Conservation (phyloP, 495 filamentous ascomycete genomes). For the Schizothecium vesticola region DNA sequence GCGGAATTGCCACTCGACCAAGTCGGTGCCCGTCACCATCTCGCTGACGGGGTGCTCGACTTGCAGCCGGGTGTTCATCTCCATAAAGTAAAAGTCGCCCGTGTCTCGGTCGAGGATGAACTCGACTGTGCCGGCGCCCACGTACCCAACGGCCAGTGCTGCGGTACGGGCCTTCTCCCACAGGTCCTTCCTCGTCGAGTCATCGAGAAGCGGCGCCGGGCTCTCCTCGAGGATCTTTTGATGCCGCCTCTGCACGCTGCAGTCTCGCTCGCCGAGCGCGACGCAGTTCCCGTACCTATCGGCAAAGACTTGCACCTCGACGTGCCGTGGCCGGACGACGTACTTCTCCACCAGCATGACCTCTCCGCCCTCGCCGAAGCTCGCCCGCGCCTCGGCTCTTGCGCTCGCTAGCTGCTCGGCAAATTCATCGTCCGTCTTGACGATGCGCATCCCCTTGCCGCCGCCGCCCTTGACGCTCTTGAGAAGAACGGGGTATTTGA, state of each 20-base stretch:
- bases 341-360: slow-evolving; percentile 97
- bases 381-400: slow-evolving; percentile 82
- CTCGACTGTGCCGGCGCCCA: slow-evolving; percentile 94
- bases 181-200: slow-evolving; percentile 73
- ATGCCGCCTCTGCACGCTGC: slow-evolving; percentile 81
- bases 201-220: slow-evolving; percentile 79
- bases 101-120: slow-evolving; percentile 98
- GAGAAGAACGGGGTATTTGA: slow-evolving; percentile 87
- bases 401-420: slow-evolving; percentile 76
- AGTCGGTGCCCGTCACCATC: slow-evolving; percentile 90
- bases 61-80: slow-evolving; percentile 97
- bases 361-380: slow-evolving; percentile 81
- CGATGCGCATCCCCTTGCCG: slow-evolving; percentile 99
- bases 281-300: slow-evolving; percentile 83
- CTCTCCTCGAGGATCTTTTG: slow-evolving; percentile 98
- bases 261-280: slow-evolving; percentile 79
- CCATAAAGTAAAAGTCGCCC: slow-evolving; percentile 97
- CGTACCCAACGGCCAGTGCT: slow-evolving; percentile 86
- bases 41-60: slow-evolving; percentile 98
- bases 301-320: slow-evolving; percentile 97
- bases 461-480: slow-evolving; percentile 97
- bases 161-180: slow-evolving; percentile 92
- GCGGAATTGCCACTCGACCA: slow-evolving; percentile 94
- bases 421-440: slow-evolving; percentile 67
- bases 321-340: slow-evolving; percentile 87